These are phyloP conservation scores for Penicillium freii DNA, from an alignment of 2,329 filamentous ascomycete species.

Conservation along the genomic window DNA sequence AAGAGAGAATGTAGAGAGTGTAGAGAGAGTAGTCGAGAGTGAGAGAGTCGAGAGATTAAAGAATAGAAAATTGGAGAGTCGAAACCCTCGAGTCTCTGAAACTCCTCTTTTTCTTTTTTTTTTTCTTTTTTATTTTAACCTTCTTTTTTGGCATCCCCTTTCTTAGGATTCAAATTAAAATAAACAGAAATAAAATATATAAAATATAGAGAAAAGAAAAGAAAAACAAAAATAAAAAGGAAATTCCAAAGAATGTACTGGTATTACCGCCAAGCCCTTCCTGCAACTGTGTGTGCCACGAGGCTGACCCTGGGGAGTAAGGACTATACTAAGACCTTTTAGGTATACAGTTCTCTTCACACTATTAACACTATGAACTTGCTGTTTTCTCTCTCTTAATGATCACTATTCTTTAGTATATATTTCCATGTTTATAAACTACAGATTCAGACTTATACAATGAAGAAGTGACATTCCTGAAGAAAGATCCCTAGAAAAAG, in stretches of 20 bases:
- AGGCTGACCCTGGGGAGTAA: slow-evolving; percentile 26
- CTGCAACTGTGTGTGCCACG: slow-evolving; percentile 27
- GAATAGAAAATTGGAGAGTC: slow-evolving; percentile 9
- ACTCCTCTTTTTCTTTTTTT: not conserved
- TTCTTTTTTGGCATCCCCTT: slow-evolving; percentile 1
- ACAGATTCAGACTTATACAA: not conserved
- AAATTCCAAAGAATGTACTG: slow-evolving; percentile 7
- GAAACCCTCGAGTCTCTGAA: slow-evolving; percentile 11
- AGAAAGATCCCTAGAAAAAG: not conserved
- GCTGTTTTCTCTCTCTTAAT: not conserved
- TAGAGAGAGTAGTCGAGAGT: not conserved
- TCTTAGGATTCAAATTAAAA: not conserved
- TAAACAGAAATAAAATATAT: not conserved
- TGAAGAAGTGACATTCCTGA: not conserved
- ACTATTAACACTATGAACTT: not conserved
- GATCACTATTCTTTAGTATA: too few relatives aligned
- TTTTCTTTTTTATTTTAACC: not conserved
- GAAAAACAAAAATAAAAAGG: not conserved
- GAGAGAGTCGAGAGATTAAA: slow-evolving; percentile 2
- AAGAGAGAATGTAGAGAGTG: slow-evolving; percentile 1
- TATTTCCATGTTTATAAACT: too few relatives aligned
- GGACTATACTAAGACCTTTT: not conserved
- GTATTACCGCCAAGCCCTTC: slow-evolving; percentile 24
- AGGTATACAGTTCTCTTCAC: not conserved
- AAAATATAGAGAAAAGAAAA: not conserved